These are phyloP conservation scores for Adenanthera pavonina DNA, from an alignment of 306 rosid species.

Conservation along the genomic window DNA sequence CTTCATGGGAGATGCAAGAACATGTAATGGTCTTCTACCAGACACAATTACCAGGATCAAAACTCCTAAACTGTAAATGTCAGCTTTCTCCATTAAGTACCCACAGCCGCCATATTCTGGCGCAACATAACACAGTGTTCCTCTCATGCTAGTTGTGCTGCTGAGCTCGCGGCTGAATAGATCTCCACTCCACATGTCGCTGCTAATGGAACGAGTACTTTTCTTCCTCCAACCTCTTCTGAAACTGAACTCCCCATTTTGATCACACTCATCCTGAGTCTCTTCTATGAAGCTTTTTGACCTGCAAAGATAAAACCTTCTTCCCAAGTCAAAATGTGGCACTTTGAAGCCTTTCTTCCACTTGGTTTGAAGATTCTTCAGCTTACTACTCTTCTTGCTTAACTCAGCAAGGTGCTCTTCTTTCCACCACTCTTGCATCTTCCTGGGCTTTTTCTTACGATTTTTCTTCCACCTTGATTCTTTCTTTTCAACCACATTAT, in stretches of 20 bases:
- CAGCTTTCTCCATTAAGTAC: conserved; percentile 92
- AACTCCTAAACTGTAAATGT: conserved; percentile 93
- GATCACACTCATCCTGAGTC: conserved; percentile 56
- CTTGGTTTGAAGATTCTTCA: conserved; percentile 60
- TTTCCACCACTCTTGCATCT: conserved; percentile 99
- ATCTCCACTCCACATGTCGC: conserved; percentile 94
- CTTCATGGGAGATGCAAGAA: conserved; percentile 98
- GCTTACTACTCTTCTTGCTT: conserved; percentile 74
- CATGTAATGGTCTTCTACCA: conserved; percentile 93
- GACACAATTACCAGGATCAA: conserved; percentile 94
- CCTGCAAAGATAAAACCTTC: conserved; percentile 59
- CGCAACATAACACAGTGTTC: conserved; percentile 92
- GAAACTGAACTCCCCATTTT: conserved; percentile 89
- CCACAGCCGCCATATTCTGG: conserved; percentile 97
- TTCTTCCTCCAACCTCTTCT: conserved; percentile 92
- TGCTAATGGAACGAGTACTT: conserved; percentile 64
- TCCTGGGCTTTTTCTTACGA: conserved; percentile 71
- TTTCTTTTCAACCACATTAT: conserved; percentile 51
- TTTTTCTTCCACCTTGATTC: conserved; percentile 60
- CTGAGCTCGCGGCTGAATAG: conserved; percentile 94
- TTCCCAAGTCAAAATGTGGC: conserved; percentile 77
- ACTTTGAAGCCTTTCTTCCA: conserved; percentile 77
- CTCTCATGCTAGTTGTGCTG: conserved; percentile 99
- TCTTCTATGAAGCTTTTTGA: conserved; percentile 55
- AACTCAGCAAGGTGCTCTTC: conserved; percentile 93